Percentiles rank a stretch among this genome's conserved stretches.
These are phyloP conservation scores for Aureobasidium lini DNA, from an alignment of 2,329 filamentous ascomycete species.

Conservation along the genomic window DNA sequence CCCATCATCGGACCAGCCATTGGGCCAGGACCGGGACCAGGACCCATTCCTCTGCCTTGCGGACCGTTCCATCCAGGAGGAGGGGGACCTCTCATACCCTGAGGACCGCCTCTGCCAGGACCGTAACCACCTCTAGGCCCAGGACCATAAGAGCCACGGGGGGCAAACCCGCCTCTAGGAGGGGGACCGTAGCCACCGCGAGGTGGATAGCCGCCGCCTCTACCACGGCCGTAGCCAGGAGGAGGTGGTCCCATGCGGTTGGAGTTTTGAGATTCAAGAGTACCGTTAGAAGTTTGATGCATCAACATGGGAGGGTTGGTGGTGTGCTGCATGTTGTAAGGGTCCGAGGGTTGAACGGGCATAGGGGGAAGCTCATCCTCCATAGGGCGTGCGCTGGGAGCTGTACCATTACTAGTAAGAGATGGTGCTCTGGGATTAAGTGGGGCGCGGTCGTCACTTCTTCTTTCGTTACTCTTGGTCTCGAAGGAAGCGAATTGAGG, in stretches of 20 bases:
- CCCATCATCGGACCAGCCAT: conserved; percentile 33
- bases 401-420: conserved; percentile 31
- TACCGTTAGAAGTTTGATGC: conserved; percentile 41
- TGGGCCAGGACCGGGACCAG: conserved; percentile 15
- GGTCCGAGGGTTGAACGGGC: conserved; percentile 19
- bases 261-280: conserved; percentile 32
- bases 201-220: conserved; percentile 22
- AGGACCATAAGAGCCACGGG: conserved; percentile 47
- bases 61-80: conserved; percentile 25
- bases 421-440: conserved; percentile 59
- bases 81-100: conserved; percentile 25
- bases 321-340: conserved; percentile 34
- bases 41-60: conserved; percentile 31
- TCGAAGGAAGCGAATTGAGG: conserved; percentile 60
- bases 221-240: conserved; percentile 21
- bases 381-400: conserved; percentile 29
- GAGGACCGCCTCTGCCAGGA: conserved; percentile 28
- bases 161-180: conserved; percentile 36
- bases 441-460: conserved; percentile 61
- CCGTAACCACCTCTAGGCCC: conserved; percentile 37
- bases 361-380: conserved; percentile 35
- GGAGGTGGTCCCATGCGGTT: conserved; percentile 27
- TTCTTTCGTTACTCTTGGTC: conserved; percentile 47
- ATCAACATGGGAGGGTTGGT: conserved; percentile 50
- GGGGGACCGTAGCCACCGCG: conserved; percentile 8